phyloP scores from a whole-genome alignment of 1,284 basidiomycete genomes.

The Pseudozyma sp. region DNA sequence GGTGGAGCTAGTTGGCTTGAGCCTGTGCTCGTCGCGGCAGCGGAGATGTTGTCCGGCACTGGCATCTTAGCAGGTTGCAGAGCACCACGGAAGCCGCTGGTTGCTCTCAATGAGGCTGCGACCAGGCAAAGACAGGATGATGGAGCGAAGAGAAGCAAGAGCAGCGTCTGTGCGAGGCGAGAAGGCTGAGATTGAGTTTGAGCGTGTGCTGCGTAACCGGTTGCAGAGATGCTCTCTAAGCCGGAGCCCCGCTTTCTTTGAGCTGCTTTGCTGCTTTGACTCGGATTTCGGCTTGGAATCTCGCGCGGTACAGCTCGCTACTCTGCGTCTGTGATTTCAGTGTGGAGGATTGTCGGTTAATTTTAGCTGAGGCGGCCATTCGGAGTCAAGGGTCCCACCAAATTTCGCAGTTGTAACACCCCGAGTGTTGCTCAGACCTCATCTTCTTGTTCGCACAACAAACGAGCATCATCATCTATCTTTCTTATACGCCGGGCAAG shows the following conservation, averaged over 20 bases:
- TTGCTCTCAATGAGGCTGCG: too few relatives aligned
- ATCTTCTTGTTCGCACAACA: too few relatives aligned
- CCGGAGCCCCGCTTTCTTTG: slow-evolving; percentile 13
- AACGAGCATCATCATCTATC: too few relatives aligned
- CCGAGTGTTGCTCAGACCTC: too few relatives aligned
- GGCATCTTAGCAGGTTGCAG: slow-evolving; percentile 9
- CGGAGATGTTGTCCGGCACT: slow-evolving; percentile 21
- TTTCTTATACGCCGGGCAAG: too few relatives aligned
- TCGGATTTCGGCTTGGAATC: slow-evolving; percentile 3
- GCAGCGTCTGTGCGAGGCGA: slow-evolving; percentile 22
- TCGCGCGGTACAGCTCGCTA: slow-evolving; percentile 16
- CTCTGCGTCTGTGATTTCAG: too few relatives aligned
- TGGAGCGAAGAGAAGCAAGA: background rate
- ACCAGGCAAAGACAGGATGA: background rate
- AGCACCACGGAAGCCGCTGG: background rate
- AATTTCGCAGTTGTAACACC: background rate
- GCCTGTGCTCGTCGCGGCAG: slow-evolving; percentile 5
- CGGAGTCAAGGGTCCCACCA: slow-evolving; percentile 9
- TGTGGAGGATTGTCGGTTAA: slow-evolving; percentile 19
- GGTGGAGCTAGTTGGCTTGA: slow-evolving; percentile 8
- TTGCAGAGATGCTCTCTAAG: slow-evolving; percentile 16
- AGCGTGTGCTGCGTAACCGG: slow-evolving; percentile 14
- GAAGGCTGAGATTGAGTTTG: background rate
- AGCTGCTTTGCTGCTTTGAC: background rate
- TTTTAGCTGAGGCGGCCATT: slow-evolving; percentile 14